Percentiles rank a stretch among this genome's conserved stretches.
Evolutionary conservation across 139 green algal species (phyloP).

Genomic region (Deuterostichococcus epilithicus): DNA sequence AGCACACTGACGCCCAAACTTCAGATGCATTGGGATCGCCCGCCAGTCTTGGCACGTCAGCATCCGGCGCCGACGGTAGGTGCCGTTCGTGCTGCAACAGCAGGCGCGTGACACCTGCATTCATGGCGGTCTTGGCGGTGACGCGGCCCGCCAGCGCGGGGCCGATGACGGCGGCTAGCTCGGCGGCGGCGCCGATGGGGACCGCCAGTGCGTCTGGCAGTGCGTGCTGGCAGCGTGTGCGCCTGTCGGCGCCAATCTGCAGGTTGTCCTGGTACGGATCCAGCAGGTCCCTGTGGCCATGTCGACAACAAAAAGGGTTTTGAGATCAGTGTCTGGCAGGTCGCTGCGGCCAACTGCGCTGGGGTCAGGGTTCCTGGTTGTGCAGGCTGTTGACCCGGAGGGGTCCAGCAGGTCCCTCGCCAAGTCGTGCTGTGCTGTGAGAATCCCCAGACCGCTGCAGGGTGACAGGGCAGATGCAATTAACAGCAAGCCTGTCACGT

Average conservation of each 20-base stretch:
- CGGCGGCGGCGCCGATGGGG: not conserved
- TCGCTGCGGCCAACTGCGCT: too few species aligned
- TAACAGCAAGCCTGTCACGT: too few species aligned
- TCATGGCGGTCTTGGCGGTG: slow-evolving; percentile 28
- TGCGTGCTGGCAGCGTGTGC: not conserved
- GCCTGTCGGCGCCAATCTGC: slow-evolving; percentile 14
- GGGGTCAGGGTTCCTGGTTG: too few species aligned
- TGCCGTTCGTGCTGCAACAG: not conserved
- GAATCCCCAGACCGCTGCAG: too few species aligned
- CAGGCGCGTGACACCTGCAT: slow-evolving; percentile 9
- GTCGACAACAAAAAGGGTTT: not conserved
- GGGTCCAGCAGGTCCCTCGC: slow-evolving; percentile 57
- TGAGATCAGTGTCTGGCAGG: not conserved
- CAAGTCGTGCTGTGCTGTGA: too few species aligned
- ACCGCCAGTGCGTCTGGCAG: not conserved
- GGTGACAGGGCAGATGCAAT: too few species aligned
- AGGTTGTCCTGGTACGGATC: slow-evolving; percentile 41
- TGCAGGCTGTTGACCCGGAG: too few species aligned
- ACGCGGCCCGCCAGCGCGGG: slow-evolving; percentile 4
- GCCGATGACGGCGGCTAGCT: not conserved
- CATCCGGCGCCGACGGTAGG: too few species aligned
- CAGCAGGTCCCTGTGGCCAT: not conserved
- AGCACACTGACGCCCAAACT: too few species aligned
- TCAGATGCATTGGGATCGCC: too few species aligned
- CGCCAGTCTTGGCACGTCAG: too few species aligned